Evolutionary conservation across 768 basidiomycete genomes (phyloP).

Genomic region (Boletus reticulatus): DNA sequence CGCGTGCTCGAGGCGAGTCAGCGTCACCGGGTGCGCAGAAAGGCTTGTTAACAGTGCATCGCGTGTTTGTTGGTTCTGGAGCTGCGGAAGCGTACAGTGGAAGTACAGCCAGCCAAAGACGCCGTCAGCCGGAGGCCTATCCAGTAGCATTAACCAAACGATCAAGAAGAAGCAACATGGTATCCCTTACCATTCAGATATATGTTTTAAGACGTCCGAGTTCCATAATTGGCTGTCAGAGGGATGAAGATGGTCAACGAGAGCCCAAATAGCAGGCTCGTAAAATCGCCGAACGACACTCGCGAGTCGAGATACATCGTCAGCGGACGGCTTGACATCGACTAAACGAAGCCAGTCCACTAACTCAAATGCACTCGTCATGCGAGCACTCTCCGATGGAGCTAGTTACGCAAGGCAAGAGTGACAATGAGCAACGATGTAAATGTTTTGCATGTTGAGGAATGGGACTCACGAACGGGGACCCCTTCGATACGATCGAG

Average conservation of each 20-base stretch:
- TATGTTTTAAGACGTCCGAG: constrained; percentile 15
- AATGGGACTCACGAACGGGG: constrained; percentile 44
- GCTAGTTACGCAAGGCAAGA: constrained; percentile 32
- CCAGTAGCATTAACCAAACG: neutral
- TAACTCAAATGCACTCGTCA: constrained; percentile 48
- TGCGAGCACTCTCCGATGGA: constrained; percentile 32
- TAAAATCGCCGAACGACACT: constrained; percentile 41
- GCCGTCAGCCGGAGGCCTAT: constrained; percentile 12
- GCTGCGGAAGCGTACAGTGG: constrained; percentile 23
- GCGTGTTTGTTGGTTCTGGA: constrained; percentile 24
- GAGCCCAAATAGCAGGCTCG: constrained; percentile 37
- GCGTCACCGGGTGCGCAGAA: constrained; percentile 22
- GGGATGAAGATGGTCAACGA: constrained; percentile 47
- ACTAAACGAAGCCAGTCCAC: constrained; percentile 63
- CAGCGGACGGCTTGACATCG: constrained; percentile 31
- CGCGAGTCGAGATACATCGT: constrained; percentile 42
- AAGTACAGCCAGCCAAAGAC: constrained; percentile 49
- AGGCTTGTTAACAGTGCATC: constrained; percentile 37
- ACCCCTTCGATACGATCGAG: constrained; percentile 42
- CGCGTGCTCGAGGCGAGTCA: constrained; percentile 35
- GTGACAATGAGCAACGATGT: neutral
- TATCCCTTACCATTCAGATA: constrained; percentile 28
- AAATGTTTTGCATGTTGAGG: neutral
- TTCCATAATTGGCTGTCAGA: constrained; percentile 42
- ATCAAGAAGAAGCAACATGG: neutral